Evolutionary conservation across 2,329 filamentous ascomycete species (phyloP), one percentile per base, ranked within the genome.

Genomic region (Alternaria postmessia): DNA sequence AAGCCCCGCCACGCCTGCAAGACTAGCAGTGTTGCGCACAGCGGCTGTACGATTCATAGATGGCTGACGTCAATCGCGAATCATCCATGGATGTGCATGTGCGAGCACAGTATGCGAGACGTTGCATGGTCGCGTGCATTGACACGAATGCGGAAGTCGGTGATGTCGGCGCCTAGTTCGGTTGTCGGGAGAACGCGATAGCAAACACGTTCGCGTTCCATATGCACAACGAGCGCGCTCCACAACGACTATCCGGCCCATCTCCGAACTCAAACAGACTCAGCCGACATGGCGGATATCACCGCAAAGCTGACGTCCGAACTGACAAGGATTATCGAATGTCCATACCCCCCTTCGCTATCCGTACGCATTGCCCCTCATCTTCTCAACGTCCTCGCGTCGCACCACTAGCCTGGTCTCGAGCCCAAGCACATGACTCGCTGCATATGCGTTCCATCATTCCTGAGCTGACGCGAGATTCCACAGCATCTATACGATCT

Each of bases 331-430:
- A 73, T 85, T 42, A 75, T 85, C 41, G 78, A 79, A 7, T 80
- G 82, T 34, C 79, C 81, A 22, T 86, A 85, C 64, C 80, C 81
- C n/a, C 80, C 83, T 16, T 82, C 81, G 28, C 74, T 86, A 43
- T 80, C 82, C 70, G 84, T 85, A 74, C 68, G 77, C 73, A 74
- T 26, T 34, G 42, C 46, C 32, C 51, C 43, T 54, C 65, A 59
- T 52, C 59, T 49, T 22, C 57, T 48, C 30, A 52, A 61, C 38
- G 18, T 41, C 56, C 41, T 46, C 30, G 41, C 46, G 51, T 61
- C 57, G 62, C 64, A 65, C 65, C 44, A 56, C 54, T 51, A 56
- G 43, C 32, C 39, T 18, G 36, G 44, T 34, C 32, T 51, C 36
- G 34, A 11, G 14, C 8, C 43, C 49, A 52, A 52, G 53, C 68